Conservation (phyloP, 306 rosid genomes). For the Trifolium repens region DNA sequence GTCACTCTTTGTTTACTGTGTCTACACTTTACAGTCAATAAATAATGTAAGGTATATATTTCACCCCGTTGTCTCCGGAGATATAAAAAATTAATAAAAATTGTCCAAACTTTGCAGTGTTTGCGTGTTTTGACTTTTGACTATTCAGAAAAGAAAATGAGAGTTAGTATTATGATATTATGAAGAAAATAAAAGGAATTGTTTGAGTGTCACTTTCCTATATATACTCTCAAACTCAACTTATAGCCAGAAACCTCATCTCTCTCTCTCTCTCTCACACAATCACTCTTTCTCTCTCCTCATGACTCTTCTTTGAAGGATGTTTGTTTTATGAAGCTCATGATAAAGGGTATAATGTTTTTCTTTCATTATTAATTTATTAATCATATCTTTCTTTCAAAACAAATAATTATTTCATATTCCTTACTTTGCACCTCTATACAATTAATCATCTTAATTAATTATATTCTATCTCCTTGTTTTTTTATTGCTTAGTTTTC, state of each 20-base stretch:
- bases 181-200: constrained; percentile 45
- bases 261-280: constrained; percentile 32
- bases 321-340: constrained; percentile 62
- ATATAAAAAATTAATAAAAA: constrained; percentile 9
- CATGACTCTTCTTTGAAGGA: constrained; percentile 42
- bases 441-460: constrained; percentile 15
- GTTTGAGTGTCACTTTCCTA: constrained; percentile 88
- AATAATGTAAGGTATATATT: background rate
- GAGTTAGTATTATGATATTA: constrained; percentile 23
- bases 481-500: constrained; percentile 34
- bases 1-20: background rate
- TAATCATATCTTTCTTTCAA: background rate
- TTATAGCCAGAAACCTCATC: constrained; percentile 43
- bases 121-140: constrained; percentile 67
- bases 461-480: constrained; percentile 36
- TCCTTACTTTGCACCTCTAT: constrained; percentile 34
- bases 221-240: constrained; percentile 71
- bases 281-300: constrained; percentile 15
- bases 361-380: constrained; percentile 26
- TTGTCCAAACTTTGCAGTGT: constrained; percentile 42
- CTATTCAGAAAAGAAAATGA: constrained; percentile 43
- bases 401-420: background rate
- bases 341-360: constrained; percentile 43
- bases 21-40: background rate
- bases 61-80: constrained; percentile 52